Percentiles rank a stretch among this genome's conserved stretches.
These are phyloP conservation scores for Xylaria sp. DNA, from an alignment of 2,329 filamentous ascomycete genomes.

Conservation along the genomic window DNA sequence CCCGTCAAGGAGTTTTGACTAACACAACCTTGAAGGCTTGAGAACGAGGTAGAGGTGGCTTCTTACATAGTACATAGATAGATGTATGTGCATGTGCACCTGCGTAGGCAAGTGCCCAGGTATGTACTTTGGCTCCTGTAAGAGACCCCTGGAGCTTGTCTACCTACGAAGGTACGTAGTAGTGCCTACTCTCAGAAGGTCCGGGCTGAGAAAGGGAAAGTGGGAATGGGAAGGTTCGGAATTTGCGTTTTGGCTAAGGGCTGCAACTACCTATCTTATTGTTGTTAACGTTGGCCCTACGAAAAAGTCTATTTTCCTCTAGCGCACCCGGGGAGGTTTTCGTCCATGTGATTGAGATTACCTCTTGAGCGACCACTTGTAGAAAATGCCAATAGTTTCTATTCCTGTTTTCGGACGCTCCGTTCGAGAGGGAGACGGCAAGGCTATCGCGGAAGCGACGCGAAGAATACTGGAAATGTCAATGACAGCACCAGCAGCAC, in stretches of 20 bases:
- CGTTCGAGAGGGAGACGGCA: slow-evolving; percentile 7
- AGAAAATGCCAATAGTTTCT: slow-evolving; percentile 1
- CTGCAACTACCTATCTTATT: slow-evolving; percentile 14
- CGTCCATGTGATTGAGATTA: slow-evolving; percentile 9
- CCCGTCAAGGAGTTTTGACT: background rate
- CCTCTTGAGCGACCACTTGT: background rate
- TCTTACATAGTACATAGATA: no score
- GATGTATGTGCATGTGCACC: no score
- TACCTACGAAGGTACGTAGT: no score
- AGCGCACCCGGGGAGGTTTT: slow-evolving; percentile 12
- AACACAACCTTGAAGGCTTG: background rate
- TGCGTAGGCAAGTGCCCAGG: no score
- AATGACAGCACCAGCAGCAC: background rate
- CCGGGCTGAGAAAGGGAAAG: background rate
- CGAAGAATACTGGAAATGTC: slow-evolving; percentile 3
- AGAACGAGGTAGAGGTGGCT: no score
- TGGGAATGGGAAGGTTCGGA: slow-evolving; percentile 3
- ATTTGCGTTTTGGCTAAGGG: slow-evolving; percentile 26
- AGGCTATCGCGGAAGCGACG: slow-evolving; percentile 1
- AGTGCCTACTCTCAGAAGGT: slow-evolving; percentile 8
- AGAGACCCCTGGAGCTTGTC: background rate
- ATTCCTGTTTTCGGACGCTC: slow-evolving; percentile 3
- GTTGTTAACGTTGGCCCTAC: slow-evolving; percentile 24
- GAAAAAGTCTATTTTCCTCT: slow-evolving; percentile 26
- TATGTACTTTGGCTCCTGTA: background rate